Evolutionary conservation across 176 grass and related monocot species (phyloP), one percentile per base, ranked within the genome.

Genomic region (Rhynchospora pubera): DNA sequence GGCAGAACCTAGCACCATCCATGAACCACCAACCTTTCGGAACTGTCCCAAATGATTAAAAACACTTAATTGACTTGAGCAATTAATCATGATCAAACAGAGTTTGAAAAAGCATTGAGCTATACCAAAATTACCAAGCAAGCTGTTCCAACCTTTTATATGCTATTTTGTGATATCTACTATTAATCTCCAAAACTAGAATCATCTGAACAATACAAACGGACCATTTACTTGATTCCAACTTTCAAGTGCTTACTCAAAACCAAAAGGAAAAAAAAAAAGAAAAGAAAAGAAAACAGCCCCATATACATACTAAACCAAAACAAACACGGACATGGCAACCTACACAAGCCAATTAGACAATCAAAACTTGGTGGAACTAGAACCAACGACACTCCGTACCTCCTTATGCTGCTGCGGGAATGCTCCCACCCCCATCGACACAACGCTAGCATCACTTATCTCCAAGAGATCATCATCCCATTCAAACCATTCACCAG

Each of bases 401-500:
- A 88, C 66, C 55, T 91, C 87, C 19, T 74, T 88, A 71, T 84
- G 43, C 84, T 84, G 83, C 11, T 87, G 87, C 16, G 85, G 92
- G 84, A 96, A 99, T 15, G 91, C 90, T 77, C 94, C 88, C 77
- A 99, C 86, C 16, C 97, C 91, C 51, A 95, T 89, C 0, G 97
- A 99, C 5, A 96, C 89, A 42, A 91, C 87, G 52, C 87, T 93
- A 6, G 89, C 84, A 3, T 99, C 87, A 13, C 59, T 85, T 0
- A 75, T 28, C 69, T 84, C 82, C 68, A 74, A 67, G 15, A 74
- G 62, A 28, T 74, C 83, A 56, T 18, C 50, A 8, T 78, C 57
- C 71, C 48, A 34, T 9, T 79, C 84, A 9, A 21, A 79, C 44
- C 22, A 67, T 7, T 82, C 61, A 6, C 22, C 26, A 62, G 10